A percentile compares a stretch with the other conserved stretches of the same genome.
Conservation (phyloP, 73 alveolate species). For the Paramecium tetraurelia region DNA sequence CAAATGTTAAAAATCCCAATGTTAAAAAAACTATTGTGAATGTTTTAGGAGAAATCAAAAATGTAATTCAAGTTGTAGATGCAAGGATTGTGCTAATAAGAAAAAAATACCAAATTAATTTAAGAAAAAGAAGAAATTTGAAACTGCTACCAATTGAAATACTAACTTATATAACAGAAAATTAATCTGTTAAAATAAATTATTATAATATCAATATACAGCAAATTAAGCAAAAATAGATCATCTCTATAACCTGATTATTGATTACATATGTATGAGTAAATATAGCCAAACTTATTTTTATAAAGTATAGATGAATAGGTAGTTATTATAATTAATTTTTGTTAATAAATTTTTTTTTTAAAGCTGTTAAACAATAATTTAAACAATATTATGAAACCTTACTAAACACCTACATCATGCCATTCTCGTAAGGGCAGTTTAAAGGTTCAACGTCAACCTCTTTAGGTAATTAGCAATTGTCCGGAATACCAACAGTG, state of each 20-base stretch:
- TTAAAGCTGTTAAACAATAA: not conserved
- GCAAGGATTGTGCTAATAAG: not conserved
- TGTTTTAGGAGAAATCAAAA: not conserved
- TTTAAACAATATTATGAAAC: not conserved
- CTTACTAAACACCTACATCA: conserved; percentile 5
- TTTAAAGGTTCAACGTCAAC: conserved; percentile 1
- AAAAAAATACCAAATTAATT: not conserved
- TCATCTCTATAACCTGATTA: too few relatives aligned
- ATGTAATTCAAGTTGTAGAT: not conserved
- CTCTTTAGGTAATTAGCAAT: not conserved
- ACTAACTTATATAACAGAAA: not conserved
- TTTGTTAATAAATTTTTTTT: not conserved
- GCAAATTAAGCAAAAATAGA: not conserved
- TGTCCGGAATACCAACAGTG: not conserved
- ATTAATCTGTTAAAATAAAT: not conserved
- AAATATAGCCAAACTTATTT: too few relatives aligned
- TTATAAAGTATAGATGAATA: not conserved
- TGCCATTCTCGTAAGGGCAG: conserved; percentile 41
- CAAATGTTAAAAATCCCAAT: not conserved
- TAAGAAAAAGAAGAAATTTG: not conserved
- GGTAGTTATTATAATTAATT: not conserved
- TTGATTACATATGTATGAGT: too few relatives aligned
- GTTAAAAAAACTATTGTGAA: conserved; percentile 15
- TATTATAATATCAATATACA: not conserved
- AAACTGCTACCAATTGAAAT: not conserved